Base-by-base conservation (phyloP, 106 monocot genomes). In the Gastrodia elata region DNA sequence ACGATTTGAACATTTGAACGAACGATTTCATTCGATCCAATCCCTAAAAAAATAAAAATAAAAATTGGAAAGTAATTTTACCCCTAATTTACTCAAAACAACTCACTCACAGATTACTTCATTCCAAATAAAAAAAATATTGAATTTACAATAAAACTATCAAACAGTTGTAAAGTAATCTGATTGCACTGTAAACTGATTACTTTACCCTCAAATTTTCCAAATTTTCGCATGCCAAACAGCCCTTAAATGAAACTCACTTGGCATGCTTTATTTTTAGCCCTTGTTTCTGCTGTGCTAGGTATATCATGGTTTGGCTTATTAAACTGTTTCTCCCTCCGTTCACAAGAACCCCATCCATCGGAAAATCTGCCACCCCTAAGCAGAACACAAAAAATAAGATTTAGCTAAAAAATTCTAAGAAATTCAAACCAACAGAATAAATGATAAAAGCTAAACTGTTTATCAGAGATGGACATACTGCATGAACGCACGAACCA, bases 251-350 rank as follows among this genome's bases (percentile, higher is more conserved):
- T n/a, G 36, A 48, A 1, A 64, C 75, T 82, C 75, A 88, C 97
- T 72, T 98, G 98, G 71, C 93, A 85, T 68, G 98, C 98, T 87
- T 85, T 98, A 77, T 93, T 98, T 78, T 98, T 98, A 58, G 93
- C 93, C 79, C 98, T 83, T 52, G 98, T 98, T 91, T 93, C 98
- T 69, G 93, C 98, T 75, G 91, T 98, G 86, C 98, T 93, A 59
- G 98, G 93, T 68, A 98, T 88, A 70, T 98, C 93, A 79, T 93
- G 90, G 57, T 93, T 98, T 75, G 98, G 91, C 73, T 87, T 93
- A 57, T 42, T 33, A 79, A 98, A 91, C 57, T 81, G 81, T 75
- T 98, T 93, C 65, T 98, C 91, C 70, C 83, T 87, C 16, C 81
- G 72, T 32, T 98, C 98, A 74, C 98, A 88, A 65, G 98, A 98